Base-by-base conservation (phyloP, 2,329 filamentous ascomycete species). In the Stachybotrys chlorohalonatus region DNA sequence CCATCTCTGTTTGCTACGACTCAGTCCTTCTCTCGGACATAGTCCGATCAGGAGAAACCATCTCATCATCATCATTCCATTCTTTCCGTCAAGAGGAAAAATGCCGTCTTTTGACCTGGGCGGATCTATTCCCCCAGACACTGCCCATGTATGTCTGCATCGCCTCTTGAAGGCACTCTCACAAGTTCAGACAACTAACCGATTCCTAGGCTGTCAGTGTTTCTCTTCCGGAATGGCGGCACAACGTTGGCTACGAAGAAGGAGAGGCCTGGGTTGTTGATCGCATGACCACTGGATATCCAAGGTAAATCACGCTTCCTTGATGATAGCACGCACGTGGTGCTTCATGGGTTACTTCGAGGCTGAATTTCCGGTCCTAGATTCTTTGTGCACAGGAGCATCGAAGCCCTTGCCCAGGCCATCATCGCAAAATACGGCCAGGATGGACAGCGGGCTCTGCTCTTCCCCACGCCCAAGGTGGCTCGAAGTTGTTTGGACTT, bases 221-320 rank as follows among this genome's bases (percentile, higher is more conserved):
- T 47, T 97, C 94, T 15, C 76, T 99, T 31, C 94, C 94, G 46
- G 95, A 91, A 73, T 99, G 94, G 94, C 80, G 79, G 60, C 79
- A 91, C 60, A 97, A 95, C 64, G 78, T 99, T 46, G 93, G 84
- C 47, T 99, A 99, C 66, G 94, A 99, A 70, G 91, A 99, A 70
- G 93, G 91, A 52, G 81, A 95, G 67, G 76, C 85, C 55, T 94
- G 90, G 86, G 89, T 99, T n/a, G 60, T 94, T 16, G 81, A 80
- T 58, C 87, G 85, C 66, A 87, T 99, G 91, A 80, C 83, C 60
- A 95, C 89, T 49, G 94, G 94, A 42, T 99, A 99, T 70, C 94
- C 94, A 57, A 83, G 88, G 86, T 89, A 70, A 56, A 72, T 59
- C 47, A 11, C 13, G 47, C 31, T 39, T 15, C 11, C 17, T n/a